Evolutionary conservation across 306 rosid species (phyloP).

Genomic region (Sesbania bispinosa): DNA sequence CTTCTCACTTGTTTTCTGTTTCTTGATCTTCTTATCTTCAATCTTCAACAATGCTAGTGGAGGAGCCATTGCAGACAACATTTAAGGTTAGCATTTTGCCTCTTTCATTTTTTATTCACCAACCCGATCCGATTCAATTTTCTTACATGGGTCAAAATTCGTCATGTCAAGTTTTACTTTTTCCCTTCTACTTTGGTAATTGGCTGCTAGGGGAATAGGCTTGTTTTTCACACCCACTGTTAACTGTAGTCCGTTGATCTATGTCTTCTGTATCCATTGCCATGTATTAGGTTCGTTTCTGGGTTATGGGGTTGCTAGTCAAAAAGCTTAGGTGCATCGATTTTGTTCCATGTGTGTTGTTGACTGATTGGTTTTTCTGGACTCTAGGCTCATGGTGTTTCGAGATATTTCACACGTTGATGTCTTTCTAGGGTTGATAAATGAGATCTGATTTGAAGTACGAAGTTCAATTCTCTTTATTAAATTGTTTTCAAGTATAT

Average conservation of each 20-base stretch:
- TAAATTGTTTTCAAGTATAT: background rate
- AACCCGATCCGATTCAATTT: conserved; percentile 7
- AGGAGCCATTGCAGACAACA: conserved; percentile 54
- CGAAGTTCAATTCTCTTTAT: background rate
- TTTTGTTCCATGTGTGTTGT: background rate
- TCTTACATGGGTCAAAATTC: background rate
- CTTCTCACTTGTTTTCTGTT: background rate
- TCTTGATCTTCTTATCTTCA: background rate
- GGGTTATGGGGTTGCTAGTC: background rate
- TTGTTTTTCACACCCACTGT: background rate
- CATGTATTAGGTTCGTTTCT: background rate
- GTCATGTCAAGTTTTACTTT: too few species aligned
- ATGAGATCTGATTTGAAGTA: conserved; percentile 10
- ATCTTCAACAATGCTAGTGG: conserved; percentile 43
- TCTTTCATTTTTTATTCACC: conserved; percentile 5
- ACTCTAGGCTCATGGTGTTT: background rate
- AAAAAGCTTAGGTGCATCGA: too few species aligned
- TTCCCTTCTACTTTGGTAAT: background rate
- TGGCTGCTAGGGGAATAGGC: too few species aligned
- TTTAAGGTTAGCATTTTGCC: conserved; percentile 61
- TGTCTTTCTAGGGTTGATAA: too few species aligned
- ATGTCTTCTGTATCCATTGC: background rate
- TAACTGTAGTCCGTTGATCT: background rate
- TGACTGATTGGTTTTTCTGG: background rate
- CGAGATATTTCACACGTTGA: conserved; percentile 15